Evolutionary conservation across 768 basidiomycete genomes (phyloP).

Genomic region (Lactarius trivialis): DNA sequence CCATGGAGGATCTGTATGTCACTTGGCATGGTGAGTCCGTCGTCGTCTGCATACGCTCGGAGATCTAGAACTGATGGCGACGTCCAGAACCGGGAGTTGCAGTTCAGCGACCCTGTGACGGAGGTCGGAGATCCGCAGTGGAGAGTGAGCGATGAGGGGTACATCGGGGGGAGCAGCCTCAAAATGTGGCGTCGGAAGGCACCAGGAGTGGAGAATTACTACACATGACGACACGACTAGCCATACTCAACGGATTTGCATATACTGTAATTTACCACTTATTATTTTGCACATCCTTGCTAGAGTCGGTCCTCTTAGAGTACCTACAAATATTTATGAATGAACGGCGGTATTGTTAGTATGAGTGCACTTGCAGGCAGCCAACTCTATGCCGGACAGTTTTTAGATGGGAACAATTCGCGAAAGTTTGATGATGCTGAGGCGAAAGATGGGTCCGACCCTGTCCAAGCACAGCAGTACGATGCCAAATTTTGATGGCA

Average conservation of each 20-base stretch:
- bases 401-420: too few species aligned
- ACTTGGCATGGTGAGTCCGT: slow-evolving; percentile 23
- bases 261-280: neutral
- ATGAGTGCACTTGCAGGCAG: too few species aligned
- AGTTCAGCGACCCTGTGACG: slow-evolving; percentile 25
- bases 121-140: slow-evolving; percentile 16
- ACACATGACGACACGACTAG: neutral
- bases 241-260: neutral
- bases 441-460: too few species aligned
- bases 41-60: neutral
- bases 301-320: neutral
- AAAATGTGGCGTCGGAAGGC: slow-evolving; percentile 26
- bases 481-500: too few species aligned
- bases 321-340: neutral
- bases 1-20: slow-evolving; percentile 24
- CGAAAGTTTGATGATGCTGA: too few species aligned
- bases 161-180: slow-evolving; percentile 20
- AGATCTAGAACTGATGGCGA: neutral
- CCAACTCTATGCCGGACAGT: too few species aligned
- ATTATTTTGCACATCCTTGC: neutral
- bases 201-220: slow-evolving; percentile 23
- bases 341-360: neutral
- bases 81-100: slow-evolving; percentile 22
- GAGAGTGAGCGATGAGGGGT: slow-evolving; percentile 21
- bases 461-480: too few species aligned